These are phyloP conservation scores for Sordariomycetes sp. DNA, from an alignment of 2,329 filamentous ascomycete genomes.

Conservation along the genomic window DNA sequence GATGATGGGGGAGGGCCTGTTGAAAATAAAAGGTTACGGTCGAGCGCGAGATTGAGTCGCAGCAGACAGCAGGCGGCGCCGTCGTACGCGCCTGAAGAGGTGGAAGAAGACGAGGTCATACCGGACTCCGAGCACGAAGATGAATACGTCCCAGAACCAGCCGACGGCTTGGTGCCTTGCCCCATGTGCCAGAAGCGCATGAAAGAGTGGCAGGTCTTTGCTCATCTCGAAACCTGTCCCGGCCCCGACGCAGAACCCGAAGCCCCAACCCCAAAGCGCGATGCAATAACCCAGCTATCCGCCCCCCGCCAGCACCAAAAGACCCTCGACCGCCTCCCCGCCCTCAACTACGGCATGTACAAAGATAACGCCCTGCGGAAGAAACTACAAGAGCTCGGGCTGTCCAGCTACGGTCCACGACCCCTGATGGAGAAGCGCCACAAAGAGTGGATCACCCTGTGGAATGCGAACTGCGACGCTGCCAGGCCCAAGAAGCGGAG, in stretches of 20 bases:
- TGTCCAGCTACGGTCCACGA: conserved; percentile 61
- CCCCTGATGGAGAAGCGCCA: conserved; percentile 69
- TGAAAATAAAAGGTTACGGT: conserved; percentile 40
- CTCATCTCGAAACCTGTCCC: conserved; percentile 65
- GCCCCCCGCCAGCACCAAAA: conserved; percentile 19
- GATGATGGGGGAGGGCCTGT: conserved; percentile 14
- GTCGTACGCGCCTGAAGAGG: conserved; percentile 7
- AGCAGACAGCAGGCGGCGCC: conserved; percentile 26
- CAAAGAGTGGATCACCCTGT: conserved; percentile 88
- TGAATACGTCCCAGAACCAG: conserved; percentile 18
- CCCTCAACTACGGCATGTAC: conserved; percentile 79
- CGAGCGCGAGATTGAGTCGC: conserved; percentile 39
- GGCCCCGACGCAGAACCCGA: conserved; percentile 19
- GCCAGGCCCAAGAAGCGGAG: conserved; percentile 58
- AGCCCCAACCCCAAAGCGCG: background rate
- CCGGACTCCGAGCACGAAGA: conserved; percentile 17
- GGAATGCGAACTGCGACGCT: conserved; percentile 95
- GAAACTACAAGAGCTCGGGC: conserved; percentile 72
- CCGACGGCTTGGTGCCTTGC: conserved; percentile 73
- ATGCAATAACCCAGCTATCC: conserved; percentile 6
- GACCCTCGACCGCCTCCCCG: conserved; percentile 57
- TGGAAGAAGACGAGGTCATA: conserved; percentile 12
- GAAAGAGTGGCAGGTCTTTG: conserved; percentile 68
- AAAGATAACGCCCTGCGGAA: conserved; percentile 70
- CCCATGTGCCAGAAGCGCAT: conserved; percentile 74